Conservation (phyloP, 495 filamentous ascomycete species). For the Neurospora tetrasperma region DNA sequence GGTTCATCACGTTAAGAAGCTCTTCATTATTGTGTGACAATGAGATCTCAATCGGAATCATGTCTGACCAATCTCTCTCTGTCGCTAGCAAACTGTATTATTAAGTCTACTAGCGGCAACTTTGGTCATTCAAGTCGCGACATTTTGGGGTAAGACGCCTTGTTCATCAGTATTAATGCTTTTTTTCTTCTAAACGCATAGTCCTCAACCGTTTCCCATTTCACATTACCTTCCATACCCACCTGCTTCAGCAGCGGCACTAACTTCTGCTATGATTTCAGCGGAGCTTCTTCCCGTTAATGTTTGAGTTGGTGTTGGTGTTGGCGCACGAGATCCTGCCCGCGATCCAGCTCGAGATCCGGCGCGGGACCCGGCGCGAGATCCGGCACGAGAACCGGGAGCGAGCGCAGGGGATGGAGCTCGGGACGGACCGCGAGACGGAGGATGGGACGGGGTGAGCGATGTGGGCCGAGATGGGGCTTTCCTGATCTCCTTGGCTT, state of each 20-base stretch:
- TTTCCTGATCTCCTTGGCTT: constrained; percentile 43
- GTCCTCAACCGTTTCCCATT: not conserved
- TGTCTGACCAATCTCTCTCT: not conserved
- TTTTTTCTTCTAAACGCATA: not conserved
- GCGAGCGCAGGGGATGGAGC: constrained; percentile 3
- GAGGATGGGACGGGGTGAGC: not conserved
- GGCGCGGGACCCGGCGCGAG: not conserved
- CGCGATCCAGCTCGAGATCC: not conserved
- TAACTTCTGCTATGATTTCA: constrained; percentile 1
- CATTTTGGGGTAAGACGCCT: not conserved
- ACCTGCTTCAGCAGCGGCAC: not conserved
- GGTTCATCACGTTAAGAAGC: not conserved
- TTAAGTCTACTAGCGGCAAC: not conserved
- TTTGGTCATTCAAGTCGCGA: not conserved
- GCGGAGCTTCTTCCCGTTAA: constrained; percentile 1
- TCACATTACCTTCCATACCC: not conserved
- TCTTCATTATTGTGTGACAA: not conserved
- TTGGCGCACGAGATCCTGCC: not conserved
- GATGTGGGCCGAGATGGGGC: constrained; percentile 3
- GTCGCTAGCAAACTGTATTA: not conserved
- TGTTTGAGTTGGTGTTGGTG: not conserved
- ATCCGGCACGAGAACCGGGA: not conserved
- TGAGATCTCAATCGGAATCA: not conserved
- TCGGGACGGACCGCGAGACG: constrained; percentile 1
- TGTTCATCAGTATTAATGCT: not conserved